phyloP scores from a whole-genome alignment of 129 eudicot species.

The Rutidosis leptorrhynchoides region DNA sequence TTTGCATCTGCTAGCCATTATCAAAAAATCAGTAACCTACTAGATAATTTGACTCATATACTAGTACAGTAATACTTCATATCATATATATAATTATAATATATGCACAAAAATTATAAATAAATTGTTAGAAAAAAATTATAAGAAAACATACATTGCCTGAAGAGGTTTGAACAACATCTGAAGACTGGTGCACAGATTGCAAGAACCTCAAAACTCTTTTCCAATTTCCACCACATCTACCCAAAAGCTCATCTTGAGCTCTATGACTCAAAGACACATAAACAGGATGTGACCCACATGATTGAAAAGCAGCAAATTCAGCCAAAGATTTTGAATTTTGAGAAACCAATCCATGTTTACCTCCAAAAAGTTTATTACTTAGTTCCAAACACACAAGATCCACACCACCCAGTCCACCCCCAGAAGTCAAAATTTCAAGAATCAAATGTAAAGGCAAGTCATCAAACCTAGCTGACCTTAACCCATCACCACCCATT shows the following conservation, averaged over 20 bases:
- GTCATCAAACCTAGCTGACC: constrained; percentile 53
- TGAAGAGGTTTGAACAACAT: constrained; percentile 64
- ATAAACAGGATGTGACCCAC: constrained; percentile 54
- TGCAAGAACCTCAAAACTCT: constrained; percentile 80
- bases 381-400: constrained; percentile 72
- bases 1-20: constrained; percentile 72
- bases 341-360: constrained; percentile 36
- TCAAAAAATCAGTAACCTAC: background rate
- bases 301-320: constrained; percentile 73
- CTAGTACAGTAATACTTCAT: background rate
- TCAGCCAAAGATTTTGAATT: constrained; percentile 69
- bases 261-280: constrained; percentile 39
- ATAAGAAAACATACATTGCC: constrained; percentile 71
- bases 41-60: background rate
- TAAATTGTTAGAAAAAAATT: background rate
- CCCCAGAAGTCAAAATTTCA: constrained; percentile 76
- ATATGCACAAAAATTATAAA: background rate
- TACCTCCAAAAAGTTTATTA: constrained; percentile 45
- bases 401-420: constrained; percentile 61
- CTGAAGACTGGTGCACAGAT: constrained; percentile 66
- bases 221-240: constrained; percentile 78
- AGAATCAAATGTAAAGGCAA: constrained; percentile 80
- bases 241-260: constrained; percentile 43
- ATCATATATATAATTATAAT: too few species aligned
- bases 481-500: constrained; percentile 57